phyloP scores from a whole-genome alignment of 345 rosid genomes.

The Reutealis trisperma region DNA sequence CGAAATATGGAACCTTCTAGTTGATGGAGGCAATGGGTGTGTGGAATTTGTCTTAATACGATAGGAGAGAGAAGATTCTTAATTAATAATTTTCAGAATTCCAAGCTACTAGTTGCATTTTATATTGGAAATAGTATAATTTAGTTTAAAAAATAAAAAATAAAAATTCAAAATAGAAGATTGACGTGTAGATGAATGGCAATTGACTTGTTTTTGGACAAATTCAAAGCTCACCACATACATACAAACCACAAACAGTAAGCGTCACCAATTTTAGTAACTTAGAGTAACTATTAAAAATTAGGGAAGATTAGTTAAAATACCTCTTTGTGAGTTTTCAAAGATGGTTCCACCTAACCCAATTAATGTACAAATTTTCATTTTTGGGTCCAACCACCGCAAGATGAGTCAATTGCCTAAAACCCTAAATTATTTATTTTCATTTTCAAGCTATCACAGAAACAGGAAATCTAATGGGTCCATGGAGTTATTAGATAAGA shows the following conservation, averaged over 20 bases:
- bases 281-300: not conserved
- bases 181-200: not conserved
- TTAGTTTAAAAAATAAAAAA: too few species aligned
- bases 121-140: not conserved
- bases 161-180: not conserved
- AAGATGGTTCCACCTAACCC: not conserved
- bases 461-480: not conserved
- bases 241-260: too few species aligned
- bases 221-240: not conserved
- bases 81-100: not conserved
- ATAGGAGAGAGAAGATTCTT: not conserved
- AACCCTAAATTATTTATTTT: constrained; percentile 5
- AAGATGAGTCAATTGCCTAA: not conserved
- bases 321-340: not conserved
- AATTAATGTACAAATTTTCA: constrained; percentile 1
- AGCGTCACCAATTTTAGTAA: not conserved
- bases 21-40: too few species aligned
- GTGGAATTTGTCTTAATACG: not conserved
- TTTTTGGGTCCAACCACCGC: not conserved
- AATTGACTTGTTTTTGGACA: constrained; percentile 5
- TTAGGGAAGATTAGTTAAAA: not conserved
- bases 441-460: constrained; percentile 5
- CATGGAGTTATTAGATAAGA: not conserved
- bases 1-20: too few species aligned
- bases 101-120: not conserved